Percentiles rank a stretch among this genome's conserved stretches.
Conservation (phyloP, 768 basidiomycete species). For the Thelephora aurantiotincta region DNA sequence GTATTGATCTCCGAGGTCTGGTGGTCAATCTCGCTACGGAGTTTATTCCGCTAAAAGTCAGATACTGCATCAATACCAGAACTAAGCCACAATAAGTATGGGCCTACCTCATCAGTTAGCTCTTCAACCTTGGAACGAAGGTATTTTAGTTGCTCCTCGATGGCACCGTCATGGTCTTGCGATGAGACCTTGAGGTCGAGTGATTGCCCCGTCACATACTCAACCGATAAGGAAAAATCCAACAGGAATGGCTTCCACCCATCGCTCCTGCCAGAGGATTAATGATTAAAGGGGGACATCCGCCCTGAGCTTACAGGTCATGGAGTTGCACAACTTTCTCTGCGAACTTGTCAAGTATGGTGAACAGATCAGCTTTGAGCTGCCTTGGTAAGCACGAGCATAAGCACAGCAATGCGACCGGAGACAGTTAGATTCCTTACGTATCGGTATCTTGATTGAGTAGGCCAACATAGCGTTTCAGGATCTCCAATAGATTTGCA, state of each 20-base stretch:
- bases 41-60: slow-evolving; percentile 27
- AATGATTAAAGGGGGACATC: slow-evolving; percentile 2
- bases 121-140: slow-evolving; percentile 47
- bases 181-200: slow-evolving; percentile 36
- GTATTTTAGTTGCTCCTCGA: slow-evolving; percentile 46
- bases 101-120: slow-evolving; percentile 48
- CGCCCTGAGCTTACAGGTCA: slow-evolving; percentile 38
- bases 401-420: slow-evolving; percentile 3
- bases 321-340: slow-evolving; percentile 44
- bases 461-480: slow-evolving; percentile 40
- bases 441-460: slow-evolving; percentile 44
- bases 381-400: slow-evolving; percentile 24
- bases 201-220: slow-evolving; percentile 51
- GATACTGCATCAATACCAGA: not conserved
- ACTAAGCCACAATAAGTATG: not conserved
- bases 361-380: slow-evolving; percentile 44
- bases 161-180: slow-evolving; percentile 24
- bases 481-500: slow-evolving; percentile 43
- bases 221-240: slow-evolving; percentile 42
- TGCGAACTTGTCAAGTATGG: slow-evolving; percentile 50
- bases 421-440: slow-evolving; percentile 26
- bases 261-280: slow-evolving; percentile 33
- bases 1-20: slow-evolving; percentile 59
- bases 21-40: slow-evolving; percentile 42
- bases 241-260: slow-evolving; percentile 52